phyloP scores from a whole-genome alignment of 257 asterid genomes.

The Solanum lycopersicoides region DNA sequence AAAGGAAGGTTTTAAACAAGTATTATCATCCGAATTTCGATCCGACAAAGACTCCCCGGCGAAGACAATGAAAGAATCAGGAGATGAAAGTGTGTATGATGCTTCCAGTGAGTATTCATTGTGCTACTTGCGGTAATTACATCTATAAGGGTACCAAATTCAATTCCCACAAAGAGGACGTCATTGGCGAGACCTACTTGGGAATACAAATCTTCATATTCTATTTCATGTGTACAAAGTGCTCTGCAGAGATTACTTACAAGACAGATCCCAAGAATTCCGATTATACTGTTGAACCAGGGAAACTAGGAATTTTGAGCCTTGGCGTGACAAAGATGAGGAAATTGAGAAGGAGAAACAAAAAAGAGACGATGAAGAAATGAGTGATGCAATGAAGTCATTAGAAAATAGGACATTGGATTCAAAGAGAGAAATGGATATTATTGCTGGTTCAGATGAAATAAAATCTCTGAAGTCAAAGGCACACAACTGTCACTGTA shows the following conservation, averaged over 20 bases:
- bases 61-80: constrained; percentile 63
- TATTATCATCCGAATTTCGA: constrained; percentile 93
- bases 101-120: constrained; percentile 89
- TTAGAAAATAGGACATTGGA: constrained; percentile 82
- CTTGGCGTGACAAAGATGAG: constrained; percentile 92
- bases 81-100: constrained; percentile 84
- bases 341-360: constrained; percentile 43
- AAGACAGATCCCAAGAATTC: constrained; percentile 94
- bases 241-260: constrained; percentile 76
- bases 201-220: constrained; percentile 85
- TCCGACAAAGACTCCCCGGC: constrained; percentile 85
- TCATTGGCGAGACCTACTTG: constrained; percentile 65
- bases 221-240: constrained; percentile 79
- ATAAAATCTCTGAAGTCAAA: constrained; percentile 86
- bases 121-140: constrained; percentile 75
- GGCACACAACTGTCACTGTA: constrained; percentile 77
- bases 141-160: constrained; percentile 78
- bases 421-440: constrained; percentile 89
- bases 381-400: constrained; percentile 97
- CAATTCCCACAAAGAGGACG: constrained; percentile 88
- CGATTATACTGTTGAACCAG: constrained; percentile 75
- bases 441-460: constrained; percentile 81
- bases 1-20: constrained; percentile 74
- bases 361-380: constrained; percentile 71
- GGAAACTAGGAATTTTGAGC: constrained; percentile 80